phyloP scores from a whole-genome alignment of 305 asterid species.

The Ilex paraguariensis region DNA sequence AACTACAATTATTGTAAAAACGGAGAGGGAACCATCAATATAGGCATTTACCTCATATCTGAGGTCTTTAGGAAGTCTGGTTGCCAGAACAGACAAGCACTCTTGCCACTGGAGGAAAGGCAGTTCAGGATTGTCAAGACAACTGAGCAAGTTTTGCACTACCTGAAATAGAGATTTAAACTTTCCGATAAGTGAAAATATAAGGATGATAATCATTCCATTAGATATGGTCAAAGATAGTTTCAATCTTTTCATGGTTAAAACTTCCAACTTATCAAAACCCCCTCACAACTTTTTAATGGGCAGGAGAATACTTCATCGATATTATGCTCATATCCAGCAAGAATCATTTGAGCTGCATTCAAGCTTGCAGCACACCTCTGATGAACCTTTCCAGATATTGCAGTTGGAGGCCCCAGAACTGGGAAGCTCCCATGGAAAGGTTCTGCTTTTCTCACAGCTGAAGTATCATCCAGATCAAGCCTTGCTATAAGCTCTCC shows the following conservation, averaged over 20 bases:
- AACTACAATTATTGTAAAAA: slow-evolving; percentile 3
- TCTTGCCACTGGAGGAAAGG: slow-evolving; percentile 99
- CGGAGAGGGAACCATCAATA: not conserved
- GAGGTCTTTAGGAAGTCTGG: slow-evolving; percentile 81
- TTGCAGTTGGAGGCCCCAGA: slow-evolving; percentile 95
- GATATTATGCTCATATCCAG: slow-evolving; percentile 95
- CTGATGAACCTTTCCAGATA: slow-evolving; percentile 96
- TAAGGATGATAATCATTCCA: not conserved
- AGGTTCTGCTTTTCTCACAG: slow-evolving; percentile 97
- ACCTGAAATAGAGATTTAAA: slow-evolving; percentile 51
- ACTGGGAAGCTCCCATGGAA: slow-evolving; percentile 82
- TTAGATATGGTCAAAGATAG: not conserved
- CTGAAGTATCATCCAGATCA: slow-evolving; percentile 95
- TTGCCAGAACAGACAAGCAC: slow-evolving; percentile 95
- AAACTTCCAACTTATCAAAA: slow-evolving; percentile 3
- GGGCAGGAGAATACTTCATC: slow-evolving; percentile 47
- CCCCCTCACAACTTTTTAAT: slow-evolving; percentile 8
- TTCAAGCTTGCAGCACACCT: slow-evolving; percentile 93
- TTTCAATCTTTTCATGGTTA: not conserved
- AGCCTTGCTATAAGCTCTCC: slow-evolving; percentile 95
- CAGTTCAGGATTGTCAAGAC: slow-evolving; percentile 98
- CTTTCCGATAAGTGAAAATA: slow-evolving; percentile 8
- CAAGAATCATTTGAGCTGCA: slow-evolving; percentile 95
- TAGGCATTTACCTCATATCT: slow-evolving; percentile 53
- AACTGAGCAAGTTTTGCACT: slow-evolving; percentile 88